Base-by-base conservation (phyloP, 345 rosid species). In the Geranium rotundifolium region DNA sequence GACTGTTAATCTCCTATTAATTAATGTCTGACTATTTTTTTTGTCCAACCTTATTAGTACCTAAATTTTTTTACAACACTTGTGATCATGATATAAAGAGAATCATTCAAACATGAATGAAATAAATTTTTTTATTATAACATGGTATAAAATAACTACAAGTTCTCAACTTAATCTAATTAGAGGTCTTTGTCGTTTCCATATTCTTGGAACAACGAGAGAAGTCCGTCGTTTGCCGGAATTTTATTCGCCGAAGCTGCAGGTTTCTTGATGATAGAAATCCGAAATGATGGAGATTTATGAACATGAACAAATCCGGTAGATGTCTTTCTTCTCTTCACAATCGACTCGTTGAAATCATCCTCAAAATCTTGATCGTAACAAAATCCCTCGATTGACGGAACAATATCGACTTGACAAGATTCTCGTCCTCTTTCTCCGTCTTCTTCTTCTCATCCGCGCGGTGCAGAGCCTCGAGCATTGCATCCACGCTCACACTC, bases 401-500 rank as follows among this genome's bases (percentile, higher is more conserved):
- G 55, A 69, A 69, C 0, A 63, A 50, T 62, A 68, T 41, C 13
- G 71, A 68, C 50, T 68, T 68, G 5, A 69, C 49, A 20, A 63
- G 55, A 0, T 20, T 64, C 59, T 70, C 73, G 58, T 69, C 72
- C 54, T 69, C 72, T 63, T 69, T 67, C 39, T 69, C 72, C 67
- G 63, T 7, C 37, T 70, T 60, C 56, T 64, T 64, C 31, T 70
- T 68, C 68, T 73, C 82, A 31, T 84, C 80, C 31, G 95, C 76
- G 27, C 71, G 83, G 75, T 93, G 95, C 84, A 93, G 73, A 57
- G 89, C 95, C 78, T 86, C 87, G 39, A 93, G 85, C 99, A 93
- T 90, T 7, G 90, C 82, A 76, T 90, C 96, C 16, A 90, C 83
- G 57, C 95, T 87, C 18, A 92, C 97, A 29, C 86, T 80, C 2